phyloP scores from a whole-genome alignment of 345 rosid genomes.

The Murraya koenigii region DNA sequence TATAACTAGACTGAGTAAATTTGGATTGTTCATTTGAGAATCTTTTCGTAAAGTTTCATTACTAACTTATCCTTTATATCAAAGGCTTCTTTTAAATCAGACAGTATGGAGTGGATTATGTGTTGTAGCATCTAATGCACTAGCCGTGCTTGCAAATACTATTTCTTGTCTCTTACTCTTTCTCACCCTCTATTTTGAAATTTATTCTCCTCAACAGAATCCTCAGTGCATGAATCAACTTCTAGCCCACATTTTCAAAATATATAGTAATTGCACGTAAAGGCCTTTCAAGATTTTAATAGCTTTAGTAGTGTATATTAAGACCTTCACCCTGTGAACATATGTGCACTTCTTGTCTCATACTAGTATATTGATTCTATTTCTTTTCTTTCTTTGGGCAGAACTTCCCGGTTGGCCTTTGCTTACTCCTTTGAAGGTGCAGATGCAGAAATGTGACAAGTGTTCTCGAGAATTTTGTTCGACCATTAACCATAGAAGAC shows the following conservation, averaged over 20 bases:
- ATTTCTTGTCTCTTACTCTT: not conserved
- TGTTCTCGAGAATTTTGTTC: conserved; percentile 87
- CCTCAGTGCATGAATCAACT: not conserved
- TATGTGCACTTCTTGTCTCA: not conserved
- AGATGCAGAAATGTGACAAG: conserved; percentile 90
- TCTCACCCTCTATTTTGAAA: not conserved
- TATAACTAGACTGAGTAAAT: too few relatives aligned
- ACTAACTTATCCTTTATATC: too few relatives aligned
- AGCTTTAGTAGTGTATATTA: not conserved
- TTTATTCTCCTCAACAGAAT: not conserved
- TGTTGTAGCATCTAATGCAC: not conserved
- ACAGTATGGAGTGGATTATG: not conserved
- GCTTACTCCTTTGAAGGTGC: conserved; percentile 40
- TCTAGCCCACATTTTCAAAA: not conserved
- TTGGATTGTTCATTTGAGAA: not conserved
- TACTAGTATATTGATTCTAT: not conserved
- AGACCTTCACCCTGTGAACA: not conserved
- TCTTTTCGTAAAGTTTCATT: too few relatives aligned
- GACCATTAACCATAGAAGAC: conserved; percentile 82
- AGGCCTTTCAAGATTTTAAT: not conserved
- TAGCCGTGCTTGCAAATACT: not conserved
- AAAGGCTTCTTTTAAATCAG: not conserved
- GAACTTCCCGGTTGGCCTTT: conserved; percentile 88
- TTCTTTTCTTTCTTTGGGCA: conserved; percentile 13
- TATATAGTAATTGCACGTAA: not conserved